Evolutionary conservation across 2,329 filamentous ascomycete genomes (phyloP), one percentile per base, ranked within the genome.

Genomic region (Fusarium praegraminearum): DNA sequence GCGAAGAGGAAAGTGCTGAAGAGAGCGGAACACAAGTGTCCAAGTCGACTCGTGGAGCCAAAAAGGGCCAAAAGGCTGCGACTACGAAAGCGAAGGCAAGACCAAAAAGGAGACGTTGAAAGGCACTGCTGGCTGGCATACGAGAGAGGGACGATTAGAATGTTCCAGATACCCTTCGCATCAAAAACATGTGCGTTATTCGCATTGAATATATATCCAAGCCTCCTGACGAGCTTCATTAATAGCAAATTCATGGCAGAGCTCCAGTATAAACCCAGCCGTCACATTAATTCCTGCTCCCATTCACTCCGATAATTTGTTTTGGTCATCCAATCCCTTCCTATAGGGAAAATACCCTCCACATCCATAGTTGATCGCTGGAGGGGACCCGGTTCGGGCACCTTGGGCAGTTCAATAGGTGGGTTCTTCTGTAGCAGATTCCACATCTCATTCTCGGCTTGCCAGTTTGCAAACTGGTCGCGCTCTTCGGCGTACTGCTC

Each of bases 401-500:
- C 64, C 68, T 75, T 80, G 10, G 76, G 73, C 47, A 79, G 43
- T 28, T 77, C 77, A 60, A 74, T 73, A 1, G 80, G 81, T 4
- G 82, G 81, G 33, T 76, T 73, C 71, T 75, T 77, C 41, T 80
- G 79, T 22, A 86, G 63, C 18, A 85, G 60, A 12, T 75, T 71
- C 85, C 85, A 86, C 77, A 87, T 76, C 46, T 78, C 74, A 28
- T 70, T 64, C 69, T 87, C 85, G 33, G 83, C 83, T 26, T 76
- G 70, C 44, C 78, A 77, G 55, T 80, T 82, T 3, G 76, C 78
- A 40, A 77, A 76, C 18, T 76, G 76, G 64, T 87, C 85, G 16
- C 77, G 63, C 5, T 76, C 71, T 28, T 85, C 82, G 0, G 85
- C 84, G 38, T 82, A 78, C 15, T 72, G 76, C 65, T 86, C 84